phyloP scores from a whole-genome alignment of 1,284 basidiomycete species.

The Irpex lacteus region DNA sequence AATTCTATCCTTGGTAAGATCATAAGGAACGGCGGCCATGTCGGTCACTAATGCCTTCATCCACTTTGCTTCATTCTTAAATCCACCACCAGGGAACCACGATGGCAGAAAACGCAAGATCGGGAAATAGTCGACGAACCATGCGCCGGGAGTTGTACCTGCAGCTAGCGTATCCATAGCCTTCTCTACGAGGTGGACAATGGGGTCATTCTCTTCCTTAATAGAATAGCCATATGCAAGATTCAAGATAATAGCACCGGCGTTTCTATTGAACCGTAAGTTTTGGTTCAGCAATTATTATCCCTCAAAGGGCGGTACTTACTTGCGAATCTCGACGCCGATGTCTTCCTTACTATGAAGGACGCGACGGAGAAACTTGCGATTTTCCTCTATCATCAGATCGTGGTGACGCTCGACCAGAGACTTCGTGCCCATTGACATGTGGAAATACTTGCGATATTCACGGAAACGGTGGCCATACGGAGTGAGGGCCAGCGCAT shows the following conservation, averaged over 20 bases:
- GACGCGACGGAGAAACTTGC: constrained; percentile 52
- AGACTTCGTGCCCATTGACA: constrained; percentile 51
- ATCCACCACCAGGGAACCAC: background rate
- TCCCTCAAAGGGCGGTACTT: constrained; percentile 19
- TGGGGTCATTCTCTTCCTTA: constrained; percentile 17
- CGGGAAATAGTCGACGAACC: constrained; percentile 30
- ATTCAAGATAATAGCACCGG: constrained; percentile 28
- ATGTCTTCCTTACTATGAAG: constrained; percentile 53
- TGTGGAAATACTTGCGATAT: constrained; percentile 57
- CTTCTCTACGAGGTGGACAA: constrained; percentile 26
- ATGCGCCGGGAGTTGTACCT: constrained; percentile 25
- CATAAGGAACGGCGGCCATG: constrained; percentile 3
- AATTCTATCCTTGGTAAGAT: background rate
- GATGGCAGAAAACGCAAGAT: constrained; percentile 16
- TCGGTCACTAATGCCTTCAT: background rate
- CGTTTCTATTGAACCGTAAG: constrained; percentile 18
- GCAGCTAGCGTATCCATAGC: constrained; percentile 26
- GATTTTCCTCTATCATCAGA: constrained; percentile 51
- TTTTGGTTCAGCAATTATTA: background rate
- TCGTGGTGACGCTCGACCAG: constrained; percentile 48
- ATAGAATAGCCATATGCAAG: constrained; percentile 29
- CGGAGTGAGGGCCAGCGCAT: constrained; percentile 55
- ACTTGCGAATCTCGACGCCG: constrained; percentile 56
- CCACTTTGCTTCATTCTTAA: background rate
- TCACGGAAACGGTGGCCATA: constrained; percentile 63